Base-by-base conservation (phyloP, 2,329 filamentous ascomycete species). In the Colletotrichum noveboracense region DNA sequence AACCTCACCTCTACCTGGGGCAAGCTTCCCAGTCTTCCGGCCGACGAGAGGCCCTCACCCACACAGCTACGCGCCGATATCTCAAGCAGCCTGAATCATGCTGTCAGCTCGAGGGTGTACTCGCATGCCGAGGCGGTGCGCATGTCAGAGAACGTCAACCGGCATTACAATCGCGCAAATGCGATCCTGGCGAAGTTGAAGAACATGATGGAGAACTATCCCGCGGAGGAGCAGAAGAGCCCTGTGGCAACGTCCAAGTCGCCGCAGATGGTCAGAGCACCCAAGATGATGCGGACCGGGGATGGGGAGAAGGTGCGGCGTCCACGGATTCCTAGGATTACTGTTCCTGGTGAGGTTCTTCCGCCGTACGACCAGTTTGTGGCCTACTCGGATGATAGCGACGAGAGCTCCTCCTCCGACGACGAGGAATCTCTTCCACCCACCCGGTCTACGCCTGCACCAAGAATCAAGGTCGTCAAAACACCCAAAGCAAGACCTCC, bases 341-440 rank as follows among this genome's bases (percentile, higher is more conserved):
- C 91, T 3, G 91, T 93, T 13, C 92, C 92, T 2, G 92, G 92
- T 60, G 91, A 93, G 80, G 92, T 93, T 10, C 85, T 93, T 62
- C 91, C 92, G 2, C 92, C 92, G 0, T 93, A 93, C 79, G 92
- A 93, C 71, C 91, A 92, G 74, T 92, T 92, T 80, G 91, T 92
- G 67, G 86, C 88, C 1, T 91, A 88, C 74, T 90, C 85, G 62
- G 89, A 89, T 26, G 87, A 88, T 16, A 89, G 86, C 78, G 89
- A 90, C 24, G 87, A 88, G 52, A 90, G 88, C 80, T 89, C 88
- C 3, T 88, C 89, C 26, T 87, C 89, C 10, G 88, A 90, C 34
- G 77, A 78, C 10, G 73, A 76, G 7, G 76, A 77, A 14, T 66
- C 68, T 14, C 34, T 70, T 26, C 62, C 66, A 4, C 85, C 84